Base-by-base conservation (phyloP, 208 protist genomes). In the Crithidia bombi region DNA sequence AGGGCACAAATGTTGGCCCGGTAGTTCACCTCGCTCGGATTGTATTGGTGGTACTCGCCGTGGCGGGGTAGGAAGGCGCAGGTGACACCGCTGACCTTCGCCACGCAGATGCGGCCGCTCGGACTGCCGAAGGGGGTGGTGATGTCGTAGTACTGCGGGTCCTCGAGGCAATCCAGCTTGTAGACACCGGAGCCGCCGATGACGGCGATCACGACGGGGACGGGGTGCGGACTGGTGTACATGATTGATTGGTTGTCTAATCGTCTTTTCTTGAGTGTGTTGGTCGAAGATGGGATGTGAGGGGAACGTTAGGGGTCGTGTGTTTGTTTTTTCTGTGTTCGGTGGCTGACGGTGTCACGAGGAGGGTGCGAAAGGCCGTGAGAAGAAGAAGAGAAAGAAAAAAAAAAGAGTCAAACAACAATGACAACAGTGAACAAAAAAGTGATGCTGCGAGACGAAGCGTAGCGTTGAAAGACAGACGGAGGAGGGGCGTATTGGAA, bases 1-100 rank as follows among this genome's bases (percentile, higher is more conserved):
- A 97, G 56, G 0, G 94, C 96, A 66, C 83, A 96, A 38, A 98
- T 87, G 74, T 98, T 98, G 14, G 96, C 93, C 30, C 87, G 76
- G 80, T 94, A 97, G 73, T 93, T 93, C 47, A 98, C 83, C 62
- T 97, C 92, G 49, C 66, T 83, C 14, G 96, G 96, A 33, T 70
- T 86, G 54, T 94, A 57, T 44, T 43, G 54, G 85, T 98, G 94
- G 46, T 79, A 28, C n/a, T 54, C 19, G 36, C 90, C 94, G 66
- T 98, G 96, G 17, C 95, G 83, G 2, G 92, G 81, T 9, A 98
- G 62, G 67, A 98, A 98, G 50, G 90, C 91, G 66, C 87, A 93
- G n/a, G 52, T 7, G 28, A 90, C 65, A 28, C 61, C 63, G 32
- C 63, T 35, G 4, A 97, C 75, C 19, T 79, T 85, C 10, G 90